A percentile compares a stretch with the other conserved stretches of the same genome.
These are phyloP conservation scores for Chlorella vulgaris DNA, from an alignment of 139 green algal genomes.

Conservation along the genomic window DNA sequence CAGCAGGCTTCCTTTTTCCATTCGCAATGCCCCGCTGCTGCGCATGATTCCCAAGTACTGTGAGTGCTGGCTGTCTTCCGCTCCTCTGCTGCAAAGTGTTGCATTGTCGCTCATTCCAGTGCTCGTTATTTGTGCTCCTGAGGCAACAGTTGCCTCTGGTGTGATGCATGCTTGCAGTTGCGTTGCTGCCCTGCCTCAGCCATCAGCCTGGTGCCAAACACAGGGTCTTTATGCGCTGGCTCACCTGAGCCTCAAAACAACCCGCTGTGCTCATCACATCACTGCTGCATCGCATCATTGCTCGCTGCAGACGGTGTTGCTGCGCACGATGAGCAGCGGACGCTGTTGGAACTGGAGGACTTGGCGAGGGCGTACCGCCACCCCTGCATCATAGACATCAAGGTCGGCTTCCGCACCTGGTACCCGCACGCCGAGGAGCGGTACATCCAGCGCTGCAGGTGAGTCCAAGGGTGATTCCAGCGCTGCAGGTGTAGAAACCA, in stretches of 20 bases:
- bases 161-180: no score
- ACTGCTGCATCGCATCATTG: background rate
- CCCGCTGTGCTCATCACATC: no score
- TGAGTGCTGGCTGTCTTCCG: constrained; percentile 45
- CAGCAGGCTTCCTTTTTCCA: constrained; percentile 43
- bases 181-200: no score
- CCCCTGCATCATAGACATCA: constrained; percentile 81
- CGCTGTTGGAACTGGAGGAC: constrained; percentile 78
- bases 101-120: no score
- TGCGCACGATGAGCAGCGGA: constrained; percentile 28
- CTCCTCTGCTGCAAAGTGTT: no score
- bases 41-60: constrained; percentile 62
- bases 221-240: no score
- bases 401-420: constrained; percentile 76
- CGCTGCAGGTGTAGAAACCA: background rate
- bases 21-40: constrained; percentile 59
- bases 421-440: constrained; percentile 62
- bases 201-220: no score
- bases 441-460: constrained; percentile 72
- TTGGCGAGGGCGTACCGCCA: constrained; percentile 60
- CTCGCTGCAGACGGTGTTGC: background rate
- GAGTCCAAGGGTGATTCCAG: background rate
- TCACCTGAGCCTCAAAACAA: no score
- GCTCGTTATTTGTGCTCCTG: background rate
- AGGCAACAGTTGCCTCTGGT: no score